Evolutionary conservation across 2,329 filamentous ascomycete species (phyloP), one percentile per base, ranked within the genome.

Genomic region (Microdochium nivale): DNA sequence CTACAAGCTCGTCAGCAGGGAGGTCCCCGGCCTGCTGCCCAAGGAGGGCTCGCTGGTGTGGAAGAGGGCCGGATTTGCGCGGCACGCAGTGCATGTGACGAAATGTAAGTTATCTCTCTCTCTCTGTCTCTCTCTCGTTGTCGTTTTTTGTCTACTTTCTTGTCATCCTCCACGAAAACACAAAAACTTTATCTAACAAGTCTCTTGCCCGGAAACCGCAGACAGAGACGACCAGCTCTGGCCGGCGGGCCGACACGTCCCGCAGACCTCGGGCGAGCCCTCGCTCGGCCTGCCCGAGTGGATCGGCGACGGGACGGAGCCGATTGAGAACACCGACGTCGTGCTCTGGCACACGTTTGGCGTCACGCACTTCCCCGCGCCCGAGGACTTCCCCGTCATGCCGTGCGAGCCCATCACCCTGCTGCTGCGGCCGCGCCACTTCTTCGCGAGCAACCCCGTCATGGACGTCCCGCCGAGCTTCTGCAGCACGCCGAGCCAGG

Each of bases 281-380:
- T 87, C 86, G 0, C 70, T 72, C 43, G 89, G 89, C 30, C 72
- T 95, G 2, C 85, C 87, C 0, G 77, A 83, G 58, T 92, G 88
- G 89, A 86, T 94, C 58, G 82, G 81, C 24, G 81, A 90, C 54
- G 83, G 87, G 13, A 72, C 71, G 47, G 81, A 79, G 52, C 79
- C 74, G 25, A 83, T 95, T 58, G 87, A 87, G 51, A 87, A 96
- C 73, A 88, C 84, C 1, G 88, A 96, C 65, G 72, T 96, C 27
- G 90, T 96, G 1, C 79, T 96, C 16, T 96, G 90, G 90, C 90
- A 96, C 70, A 95, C 90, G 0, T 96, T 96, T 62, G 91, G 91
- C 33, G 76, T 96, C 33, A 92, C 87, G 1, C 91, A 96, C 66
- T 92, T 96, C 74, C 90, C 91, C 0, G 75, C 87, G 0, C 90